Conservation (phyloP, 257 asterid species). For the Scutellaria baicalensis region DNA sequence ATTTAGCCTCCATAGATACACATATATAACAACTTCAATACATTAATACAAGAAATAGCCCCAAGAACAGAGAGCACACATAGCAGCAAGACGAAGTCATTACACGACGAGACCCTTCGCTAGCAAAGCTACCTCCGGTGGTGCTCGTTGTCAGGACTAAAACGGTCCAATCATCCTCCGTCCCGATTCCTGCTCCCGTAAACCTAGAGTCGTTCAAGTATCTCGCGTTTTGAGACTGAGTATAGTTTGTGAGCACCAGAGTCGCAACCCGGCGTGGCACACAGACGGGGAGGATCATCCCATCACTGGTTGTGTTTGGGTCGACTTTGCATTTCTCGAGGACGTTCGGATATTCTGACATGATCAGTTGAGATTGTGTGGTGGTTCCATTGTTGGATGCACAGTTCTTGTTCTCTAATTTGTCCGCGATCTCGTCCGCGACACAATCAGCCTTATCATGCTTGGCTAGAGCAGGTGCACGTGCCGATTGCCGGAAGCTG, state of each 20-base stretch:
- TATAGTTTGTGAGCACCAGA: constrained; percentile 70
- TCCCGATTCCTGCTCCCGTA: constrained; percentile 61
- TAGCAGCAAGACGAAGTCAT: background rate
- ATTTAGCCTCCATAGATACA: background rate
- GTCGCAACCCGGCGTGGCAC: constrained; percentile 53
- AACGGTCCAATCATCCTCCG: constrained; percentile 75
- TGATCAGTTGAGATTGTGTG: constrained; percentile 27
- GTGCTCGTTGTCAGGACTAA: constrained; percentile 58
- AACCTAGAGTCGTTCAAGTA: constrained; percentile 48
- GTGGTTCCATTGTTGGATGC: background rate
- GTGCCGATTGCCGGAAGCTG: constrained; percentile 51
- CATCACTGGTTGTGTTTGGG: constrained; percentile 50
- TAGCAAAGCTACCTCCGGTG: constrained; percentile 51
- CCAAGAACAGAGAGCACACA: background rate
- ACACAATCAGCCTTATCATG: constrained; percentile 63
- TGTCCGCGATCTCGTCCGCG: constrained; percentile 49
- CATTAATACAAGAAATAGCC: constrained; percentile 3
- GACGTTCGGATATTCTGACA: constrained; percentile 31
- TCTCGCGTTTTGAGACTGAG: constrained; percentile 41
- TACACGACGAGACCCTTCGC: background rate
- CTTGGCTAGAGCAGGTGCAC: constrained; percentile 29
- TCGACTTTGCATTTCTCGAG: constrained; percentile 50
- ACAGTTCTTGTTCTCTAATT: constrained; percentile 39
- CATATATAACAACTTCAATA: background rate
- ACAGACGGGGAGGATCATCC: constrained; percentile 67